phyloP scores from a whole-genome alignment of 208 protist species.

The Phytomonas sp. region DNA sequence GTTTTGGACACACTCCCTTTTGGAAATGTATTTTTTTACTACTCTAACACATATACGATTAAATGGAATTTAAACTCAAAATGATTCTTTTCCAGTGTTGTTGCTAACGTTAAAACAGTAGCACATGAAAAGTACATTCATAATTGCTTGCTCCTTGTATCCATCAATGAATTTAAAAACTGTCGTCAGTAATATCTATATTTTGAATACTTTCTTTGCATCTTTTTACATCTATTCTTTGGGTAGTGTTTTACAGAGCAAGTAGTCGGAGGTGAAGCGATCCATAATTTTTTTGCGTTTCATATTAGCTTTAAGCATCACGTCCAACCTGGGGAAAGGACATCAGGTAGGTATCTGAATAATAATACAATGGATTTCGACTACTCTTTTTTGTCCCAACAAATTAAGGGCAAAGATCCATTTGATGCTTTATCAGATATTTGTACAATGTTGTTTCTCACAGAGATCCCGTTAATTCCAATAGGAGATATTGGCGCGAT shows the following conservation, averaged over 20 bases:
- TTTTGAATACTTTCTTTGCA: neutral
- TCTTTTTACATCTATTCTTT: neutral
- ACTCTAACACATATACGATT: neutral
- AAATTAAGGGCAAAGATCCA: slow-evolving; percentile 6
- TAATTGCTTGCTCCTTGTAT: neutral
- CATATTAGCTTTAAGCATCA: neutral
- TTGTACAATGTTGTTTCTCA: slow-evolving; percentile 31
- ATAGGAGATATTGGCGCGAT: slow-evolving; percentile 18
- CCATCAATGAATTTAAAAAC: neutral
- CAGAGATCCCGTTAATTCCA: slow-evolving; percentile 11
- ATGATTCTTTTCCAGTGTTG: neutral
- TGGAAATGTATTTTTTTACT: neutral
- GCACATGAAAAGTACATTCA: neutral
- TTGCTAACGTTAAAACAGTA: neutral
- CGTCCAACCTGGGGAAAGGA: neutral
- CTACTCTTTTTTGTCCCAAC: neutral
- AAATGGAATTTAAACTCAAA: neutral
- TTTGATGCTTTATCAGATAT: slow-evolving; percentile 40
- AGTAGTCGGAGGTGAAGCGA: neutral
- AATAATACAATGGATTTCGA: neutral
- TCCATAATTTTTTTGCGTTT: neutral
- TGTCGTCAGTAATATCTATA: neutral
- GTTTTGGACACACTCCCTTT: neutral
- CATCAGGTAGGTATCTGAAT: neutral
- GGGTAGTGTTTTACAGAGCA: neutral